Evolutionary conservation across 2,329 filamentous ascomycete species (phyloP).

Genomic region (Corynespora cassiicola): DNA sequence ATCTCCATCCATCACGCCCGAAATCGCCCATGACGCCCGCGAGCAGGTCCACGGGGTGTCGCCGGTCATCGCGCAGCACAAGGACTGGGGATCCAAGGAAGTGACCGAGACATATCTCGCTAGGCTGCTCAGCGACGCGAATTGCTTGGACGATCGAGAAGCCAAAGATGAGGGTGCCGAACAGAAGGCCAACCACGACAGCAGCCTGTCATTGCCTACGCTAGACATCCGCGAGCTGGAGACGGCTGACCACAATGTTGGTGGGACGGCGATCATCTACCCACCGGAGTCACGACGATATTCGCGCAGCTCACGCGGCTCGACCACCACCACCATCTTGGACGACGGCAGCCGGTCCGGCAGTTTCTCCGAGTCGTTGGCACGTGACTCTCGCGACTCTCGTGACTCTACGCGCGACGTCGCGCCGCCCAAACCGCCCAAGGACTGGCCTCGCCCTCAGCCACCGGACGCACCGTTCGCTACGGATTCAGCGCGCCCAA

Average conservation of each 20-base stretch:
- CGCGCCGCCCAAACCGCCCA: constrained; percentile 31
- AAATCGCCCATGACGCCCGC: constrained; percentile 47
- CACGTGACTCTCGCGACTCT: constrained; percentile 45
- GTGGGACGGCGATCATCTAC: constrained; percentile 47
- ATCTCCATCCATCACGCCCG: constrained; percentile 42
- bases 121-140: constrained; percentile 49
- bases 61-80: constrained; percentile 60
- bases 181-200: constrained; percentile 14
- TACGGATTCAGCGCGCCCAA: neutral
- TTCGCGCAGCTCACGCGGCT: constrained; percentile 38
- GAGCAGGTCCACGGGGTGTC: constrained; percentile 55
- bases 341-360: constrained; percentile 41
- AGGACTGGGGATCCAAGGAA: constrained; percentile 61
- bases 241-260: constrained; percentile 27
- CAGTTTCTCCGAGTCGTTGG: constrained; percentile 35
- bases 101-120: constrained; percentile 63
- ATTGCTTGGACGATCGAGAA: constrained; percentile 36
- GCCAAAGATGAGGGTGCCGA: constrained; percentile 7
- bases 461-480: constrained; percentile 15
- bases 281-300: constrained; percentile 40
- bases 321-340: constrained; percentile 38
- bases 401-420: too few species aligned
- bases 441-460: constrained; percentile 25
- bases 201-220: constrained; percentile 17
- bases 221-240: constrained; percentile 25